Evolutionary conservation across 176 grass and related monocot genomes (phyloP).

Genomic region (Bolboschoenus planiculmis): DNA sequence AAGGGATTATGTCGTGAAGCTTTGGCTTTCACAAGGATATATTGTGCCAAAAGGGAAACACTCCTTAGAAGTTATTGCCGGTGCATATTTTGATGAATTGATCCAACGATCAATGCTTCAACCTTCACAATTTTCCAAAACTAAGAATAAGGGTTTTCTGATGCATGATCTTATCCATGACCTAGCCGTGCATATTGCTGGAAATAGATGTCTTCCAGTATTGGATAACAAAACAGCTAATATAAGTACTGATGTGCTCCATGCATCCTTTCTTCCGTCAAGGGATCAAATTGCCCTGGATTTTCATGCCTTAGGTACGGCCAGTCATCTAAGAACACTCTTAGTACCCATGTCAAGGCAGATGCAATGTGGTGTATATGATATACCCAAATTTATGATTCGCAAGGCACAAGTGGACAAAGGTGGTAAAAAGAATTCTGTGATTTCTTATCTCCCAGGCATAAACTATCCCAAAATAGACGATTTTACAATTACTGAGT

Average conservation of each 20-base stretch:
- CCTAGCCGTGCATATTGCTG: constrained; percentile 1
- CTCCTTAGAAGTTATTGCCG: constrained; percentile 2
- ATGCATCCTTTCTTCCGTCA: constrained; percentile 8
- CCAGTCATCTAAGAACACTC: background rate
- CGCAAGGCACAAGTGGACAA: background rate
- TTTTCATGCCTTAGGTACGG: background rate
- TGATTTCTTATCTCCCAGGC: no score
- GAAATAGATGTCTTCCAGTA: background rate
- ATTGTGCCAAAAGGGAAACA: background rate
- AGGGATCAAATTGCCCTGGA: background rate
- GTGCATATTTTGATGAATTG: constrained; percentile 18
- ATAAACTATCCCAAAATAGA: no score
- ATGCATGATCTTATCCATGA: constrained; percentile 33
- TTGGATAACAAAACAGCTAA: background rate
- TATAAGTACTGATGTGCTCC: background rate
- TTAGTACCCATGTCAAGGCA: constrained; percentile 2
- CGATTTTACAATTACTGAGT: no score
- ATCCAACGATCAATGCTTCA: constrained; percentile 32
- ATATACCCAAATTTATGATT: background rate
- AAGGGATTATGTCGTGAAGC: background rate
- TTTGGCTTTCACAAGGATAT: constrained; percentile 27
- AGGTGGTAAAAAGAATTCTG: background rate
- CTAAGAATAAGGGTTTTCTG: background rate
- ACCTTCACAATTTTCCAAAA: background rate
- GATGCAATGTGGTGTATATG: background rate